These are phyloP conservation scores for Diversispora epigaea DNA, from an alignment of 192 early-diverging fungal genomes.

Conservation along the genomic window DNA sequence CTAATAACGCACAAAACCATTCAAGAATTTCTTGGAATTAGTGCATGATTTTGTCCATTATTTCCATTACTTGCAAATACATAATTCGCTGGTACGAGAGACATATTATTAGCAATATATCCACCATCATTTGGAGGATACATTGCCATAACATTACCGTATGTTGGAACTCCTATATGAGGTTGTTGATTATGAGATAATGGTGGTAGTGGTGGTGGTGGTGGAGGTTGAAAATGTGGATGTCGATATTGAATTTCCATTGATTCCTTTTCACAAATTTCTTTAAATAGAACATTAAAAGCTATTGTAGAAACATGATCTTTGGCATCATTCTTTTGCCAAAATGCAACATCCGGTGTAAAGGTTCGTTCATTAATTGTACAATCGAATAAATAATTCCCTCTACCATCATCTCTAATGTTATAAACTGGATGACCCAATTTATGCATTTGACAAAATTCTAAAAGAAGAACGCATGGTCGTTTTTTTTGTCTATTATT, in stretches of 20 bases:
- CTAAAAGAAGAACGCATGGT: slow-evolving; percentile 11
- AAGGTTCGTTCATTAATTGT: neutral
- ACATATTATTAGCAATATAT: too few species aligned
- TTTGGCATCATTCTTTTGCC: slow-evolving; percentile 22
- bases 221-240: neutral
- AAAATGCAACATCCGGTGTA: neutral
- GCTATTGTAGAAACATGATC: slow-evolving; percentile 5
- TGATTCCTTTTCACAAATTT: slow-evolving; percentile 2
- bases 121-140: too few species aligned
- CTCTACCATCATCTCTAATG: slow-evolving; percentile 2
- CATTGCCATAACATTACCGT: too few species aligned
- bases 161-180: too few species aligned
- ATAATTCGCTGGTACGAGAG: too few species aligned
- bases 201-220: too few species aligned
- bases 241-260: neutral
- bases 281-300: neutral
- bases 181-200: too few species aligned
- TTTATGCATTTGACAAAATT: slow-evolving; percentile 29
- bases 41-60: too few species aligned
- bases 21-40: too few species aligned
- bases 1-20: too few species aligned
- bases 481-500: neutral
- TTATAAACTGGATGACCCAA: slow-evolving; percentile 12
- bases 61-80: too few species aligned
- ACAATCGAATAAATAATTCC: slow-evolving; percentile 16